A percentile compares a stretch with the other conserved stretches of the same genome.
These are phyloP conservation scores for Comarum palustre DNA, from an alignment of 306 rosid species.

Conservation along the genomic window DNA sequence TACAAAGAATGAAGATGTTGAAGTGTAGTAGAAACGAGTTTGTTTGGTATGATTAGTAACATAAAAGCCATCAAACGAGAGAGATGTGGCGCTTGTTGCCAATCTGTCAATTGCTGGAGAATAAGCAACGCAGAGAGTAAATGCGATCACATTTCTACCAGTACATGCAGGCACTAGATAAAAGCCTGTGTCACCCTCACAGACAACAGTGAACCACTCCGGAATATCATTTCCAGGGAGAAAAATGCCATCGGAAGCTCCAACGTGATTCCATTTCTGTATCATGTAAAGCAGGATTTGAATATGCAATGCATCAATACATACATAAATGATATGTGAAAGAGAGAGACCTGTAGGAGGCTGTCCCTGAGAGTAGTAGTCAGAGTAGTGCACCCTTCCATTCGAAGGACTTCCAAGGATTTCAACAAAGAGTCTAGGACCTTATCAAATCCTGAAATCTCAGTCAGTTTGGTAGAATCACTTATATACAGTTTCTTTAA, in stretches of 20 bases:
- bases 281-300: too few relatives aligned
- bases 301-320: too few relatives aligned
- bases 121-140: background rate
- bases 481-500: too few relatives aligned
- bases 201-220: background rate
- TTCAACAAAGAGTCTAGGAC: too few relatives aligned
- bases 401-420: too few relatives aligned
- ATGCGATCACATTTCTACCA: background rate
- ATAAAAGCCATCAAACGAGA: too few relatives aligned
- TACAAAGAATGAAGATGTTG: too few relatives aligned
- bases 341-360: conserved; percentile 19
- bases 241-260: background rate
- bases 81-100: too few relatives aligned
- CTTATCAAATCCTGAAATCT: too few relatives aligned
- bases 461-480: too few relatives aligned
- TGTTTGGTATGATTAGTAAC: background rate
- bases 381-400: conserved; percentile 10
- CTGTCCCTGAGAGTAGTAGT: background rate
- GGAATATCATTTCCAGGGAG: background rate
- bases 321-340: background rate
- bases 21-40: too few relatives aligned
- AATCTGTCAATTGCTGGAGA: too few relatives aligned
- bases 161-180: background rate
- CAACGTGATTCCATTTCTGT: background rate
- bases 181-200: background rate